Evolutionary conservation across 768 basidiomycete genomes (phyloP).

Genomic region (Omphalotus guepiniiformis): DNA sequence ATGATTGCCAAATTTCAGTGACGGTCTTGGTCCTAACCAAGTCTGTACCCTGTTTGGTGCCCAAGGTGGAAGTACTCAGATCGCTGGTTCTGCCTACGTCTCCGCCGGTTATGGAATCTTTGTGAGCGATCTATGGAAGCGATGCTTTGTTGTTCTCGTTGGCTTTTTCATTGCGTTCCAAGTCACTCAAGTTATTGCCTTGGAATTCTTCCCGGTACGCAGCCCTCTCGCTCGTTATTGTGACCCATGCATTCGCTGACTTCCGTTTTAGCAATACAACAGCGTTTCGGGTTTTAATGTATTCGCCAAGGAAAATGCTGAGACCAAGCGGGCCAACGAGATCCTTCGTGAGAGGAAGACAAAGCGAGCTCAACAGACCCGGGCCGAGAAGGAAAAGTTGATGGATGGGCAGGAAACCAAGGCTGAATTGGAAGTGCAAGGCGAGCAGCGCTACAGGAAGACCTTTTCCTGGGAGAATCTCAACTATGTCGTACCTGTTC

Average conservation of each 20-base stretch:
- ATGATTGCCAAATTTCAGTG: too few species aligned
- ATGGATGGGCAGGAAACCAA: constrained; percentile 16
- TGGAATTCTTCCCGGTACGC: constrained; percentile 63
- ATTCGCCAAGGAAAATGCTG: constrained; percentile 54
- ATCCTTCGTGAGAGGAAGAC: constrained; percentile 49
- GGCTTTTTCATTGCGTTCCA: constrained; percentile 71
- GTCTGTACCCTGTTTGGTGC: constrained; percentile 76
- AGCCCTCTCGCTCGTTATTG: too few species aligned
- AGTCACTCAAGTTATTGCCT: constrained; percentile 58
- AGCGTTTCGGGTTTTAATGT: constrained; percentile 47
- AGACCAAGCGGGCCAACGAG: constrained; percentile 52
- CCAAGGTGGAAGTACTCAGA: constrained; percentile 44
- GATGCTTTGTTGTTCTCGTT: constrained; percentile 65
- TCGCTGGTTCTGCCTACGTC: constrained; percentile 63
- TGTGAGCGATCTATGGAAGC: constrained; percentile 54
- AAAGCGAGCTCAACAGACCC: constrained; percentile 27
- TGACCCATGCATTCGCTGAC: constrained; percentile 12
- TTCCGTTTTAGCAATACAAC: constrained; percentile 57
- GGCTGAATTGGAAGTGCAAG: background rate
- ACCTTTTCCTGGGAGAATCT: constrained; percentile 80
- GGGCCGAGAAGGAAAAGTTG: constrained; percentile 18
- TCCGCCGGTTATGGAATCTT: constrained; percentile 47
- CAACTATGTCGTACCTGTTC: constrained; percentile 72
- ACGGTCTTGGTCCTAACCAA: constrained; percentile 60
- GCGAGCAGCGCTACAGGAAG: constrained; percentile 32